Base-by-base conservation (phyloP, 208 protist genomes). In the Leishmania braziliensis region DNA sequence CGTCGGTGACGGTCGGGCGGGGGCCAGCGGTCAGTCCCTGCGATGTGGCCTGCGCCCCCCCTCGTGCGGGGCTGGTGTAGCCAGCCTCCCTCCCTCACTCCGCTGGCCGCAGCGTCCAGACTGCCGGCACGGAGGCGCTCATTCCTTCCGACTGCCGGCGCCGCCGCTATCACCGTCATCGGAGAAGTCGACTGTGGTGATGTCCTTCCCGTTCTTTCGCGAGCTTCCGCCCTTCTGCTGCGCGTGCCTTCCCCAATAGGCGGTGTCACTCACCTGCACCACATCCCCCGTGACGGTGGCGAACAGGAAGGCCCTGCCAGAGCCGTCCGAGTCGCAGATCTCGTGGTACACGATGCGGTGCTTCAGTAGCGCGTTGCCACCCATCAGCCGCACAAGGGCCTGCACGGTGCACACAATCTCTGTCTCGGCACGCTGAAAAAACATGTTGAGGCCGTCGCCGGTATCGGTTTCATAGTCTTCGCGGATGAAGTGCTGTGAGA, bases 401-500 rank as follows among this genome's bases (percentile, higher is more conserved):
- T 93, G 88, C 70, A 98, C 90, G 66, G 90, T 81, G 81, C 89
- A 91, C 77, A 93, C 83, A 16, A 97, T 92, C 69, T 98, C 95
- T 65, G 93, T 88, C 77, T 96, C 90, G 0, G 86, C 92, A 26
- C 89, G 72, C 65, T 95, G 89, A 75, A 94, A 97, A 81, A 97
- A 98, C 60, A 84, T 78, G 70, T 91, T 90, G 51, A 97, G 81
- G 65, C 83, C 73, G 66, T 84, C 80, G 62, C 73, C 71, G 54
- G 78, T 82, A 73, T 80, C 80, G 36, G 91, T 89, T 48, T 94
- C 89, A 70, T 94, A 88, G 73, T 86, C 81, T 69, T 98, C 94
- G n/a, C 96, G 95, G 65, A 98, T 92, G 79, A 97, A 96, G 87
- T 98, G 96, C 78, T 98, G 94, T 8, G 94, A 97, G 79, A 98